Percentiles rank a stretch among this genome's conserved stretches.
These are phyloP conservation scores for Casaregolazyma suthepensis DNA, from an alignment of 1,139 yeast species.

Conservation along the genomic window DNA sequence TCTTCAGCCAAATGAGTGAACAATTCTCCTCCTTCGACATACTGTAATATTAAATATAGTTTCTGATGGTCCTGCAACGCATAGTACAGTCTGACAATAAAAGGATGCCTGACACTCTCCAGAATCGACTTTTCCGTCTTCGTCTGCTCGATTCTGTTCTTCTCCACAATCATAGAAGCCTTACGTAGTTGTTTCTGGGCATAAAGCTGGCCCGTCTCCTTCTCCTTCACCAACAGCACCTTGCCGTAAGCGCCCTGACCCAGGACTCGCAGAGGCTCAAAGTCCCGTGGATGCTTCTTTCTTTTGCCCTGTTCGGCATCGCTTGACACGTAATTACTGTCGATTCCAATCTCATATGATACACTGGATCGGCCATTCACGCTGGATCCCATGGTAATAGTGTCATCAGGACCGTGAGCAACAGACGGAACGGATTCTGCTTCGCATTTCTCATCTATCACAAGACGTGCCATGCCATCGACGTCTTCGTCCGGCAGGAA, in stretches of 20 bases:
- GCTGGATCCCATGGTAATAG: background rate
- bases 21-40: slow-evolving; percentile 89
- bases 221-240: slow-evolving; percentile 70
- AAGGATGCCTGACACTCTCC: slow-evolving; percentile 71
- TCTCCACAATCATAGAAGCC: slow-evolving; percentile 57
- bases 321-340: slow-evolving; percentile 31
- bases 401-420: background rate
- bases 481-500: slow-evolving; percentile 8
- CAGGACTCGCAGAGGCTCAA: slow-evolving; percentile 70
- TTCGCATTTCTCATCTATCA: slow-evolving; percentile 10
- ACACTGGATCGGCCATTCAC: slow-evolving; percentile 35
- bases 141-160: slow-evolving; percentile 51
- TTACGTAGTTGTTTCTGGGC: slow-evolving; percentile 88
- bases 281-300: slow-evolving; percentile 46
- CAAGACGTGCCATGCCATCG: slow-evolving; percentile 2
- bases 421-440: background rate
- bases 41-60: slow-evolving; percentile 74
- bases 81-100: slow-evolving; percentile 80
- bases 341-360: slow-evolving; percentile 45
- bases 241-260: slow-evolving; percentile 93
- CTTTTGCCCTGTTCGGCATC: slow-evolving; percentile 17
- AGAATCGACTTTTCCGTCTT: slow-evolving; percentile 67
- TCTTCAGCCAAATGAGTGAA: slow-evolving; percentile 79
- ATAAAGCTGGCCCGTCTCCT: slow-evolving; percentile 58
- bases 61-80: slow-evolving; percentile 84